Percentiles rank a stretch among this genome's conserved stretches.
Evolutionary conservation across 2,329 filamentous ascomycete species (phyloP).

Genomic region (Fusarium sp.): DNA sequence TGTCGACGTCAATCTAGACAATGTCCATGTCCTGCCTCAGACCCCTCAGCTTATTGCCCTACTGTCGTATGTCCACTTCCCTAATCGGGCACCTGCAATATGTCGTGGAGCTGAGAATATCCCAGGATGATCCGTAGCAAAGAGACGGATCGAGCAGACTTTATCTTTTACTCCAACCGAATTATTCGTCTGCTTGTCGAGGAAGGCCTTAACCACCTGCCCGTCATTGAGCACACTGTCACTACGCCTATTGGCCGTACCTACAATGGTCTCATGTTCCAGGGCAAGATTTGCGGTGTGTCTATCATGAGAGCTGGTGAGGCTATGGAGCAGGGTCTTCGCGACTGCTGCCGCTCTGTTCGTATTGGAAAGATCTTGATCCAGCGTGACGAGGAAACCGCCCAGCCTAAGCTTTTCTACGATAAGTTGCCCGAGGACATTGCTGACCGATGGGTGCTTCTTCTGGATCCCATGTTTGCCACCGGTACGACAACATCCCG

Average conservation of each 20-base stretch:
- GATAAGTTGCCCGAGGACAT: slow-evolving; percentile 98
- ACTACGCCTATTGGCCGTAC: slow-evolving; percentile 89
- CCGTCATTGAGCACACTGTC: slow-evolving; percentile 87
- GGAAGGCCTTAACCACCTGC: slow-evolving; percentile 96
- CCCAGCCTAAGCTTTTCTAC: slow-evolving; percentile 93
- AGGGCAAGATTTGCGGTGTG: slow-evolving; percentile 98
- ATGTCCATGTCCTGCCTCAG: slow-evolving; percentile 90
- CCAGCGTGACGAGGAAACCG: slow-evolving; percentile 95
- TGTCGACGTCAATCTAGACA: slow-evolving; percentile 80
- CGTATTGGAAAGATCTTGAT: slow-evolving; percentile 98
- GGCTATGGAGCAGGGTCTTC: slow-evolving; percentile 96
- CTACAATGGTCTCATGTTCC: slow-evolving; percentile 92
- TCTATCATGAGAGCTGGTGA: slow-evolving; percentile 99
- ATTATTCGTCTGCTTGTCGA: slow-evolving; percentile 97
- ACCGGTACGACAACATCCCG: slow-evolving; percentile 70
- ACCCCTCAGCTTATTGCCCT: slow-evolving; percentile 97
- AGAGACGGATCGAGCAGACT: slow-evolving; percentile 90
- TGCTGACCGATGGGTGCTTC: slow-evolving; percentile 87
- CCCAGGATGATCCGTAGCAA: slow-evolving; percentile 93
- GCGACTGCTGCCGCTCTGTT: slow-evolving; percentile 97
- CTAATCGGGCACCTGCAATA: slow-evolving; percentile 19
- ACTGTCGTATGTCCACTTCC: slow-evolving; percentile 79
- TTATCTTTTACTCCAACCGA: slow-evolving; percentile 98
- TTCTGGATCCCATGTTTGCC: slow-evolving; percentile 99
- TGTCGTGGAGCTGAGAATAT: slow-evolving; percentile 36